phyloP scores from a whole-genome alignment of 169 alveolate species.

The Cryptosporidium parvum region DNA sequence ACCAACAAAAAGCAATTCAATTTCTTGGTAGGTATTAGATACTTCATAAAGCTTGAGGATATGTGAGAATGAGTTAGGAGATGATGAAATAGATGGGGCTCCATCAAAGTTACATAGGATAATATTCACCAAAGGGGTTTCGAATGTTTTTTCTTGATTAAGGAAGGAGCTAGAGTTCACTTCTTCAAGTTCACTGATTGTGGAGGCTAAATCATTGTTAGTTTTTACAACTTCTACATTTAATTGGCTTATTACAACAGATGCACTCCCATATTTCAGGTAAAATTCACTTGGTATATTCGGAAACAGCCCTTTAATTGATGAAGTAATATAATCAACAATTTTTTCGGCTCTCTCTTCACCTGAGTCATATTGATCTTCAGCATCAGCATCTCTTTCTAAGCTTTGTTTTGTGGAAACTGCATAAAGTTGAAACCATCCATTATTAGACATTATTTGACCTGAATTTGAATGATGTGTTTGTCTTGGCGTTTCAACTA shows the following conservation, averaged over 20 bases:
- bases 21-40: slow-evolving; percentile 2
- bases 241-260: slow-evolving; percentile 18
- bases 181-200: neutral
- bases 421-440: slow-evolving; percentile 74
- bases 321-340: neutral
- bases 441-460: slow-evolving; percentile 21
- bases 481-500: slow-evolving; percentile 22
- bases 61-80: neutral
- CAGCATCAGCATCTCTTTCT: slow-evolving; percentile 5
- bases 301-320: slow-evolving; percentile 19
- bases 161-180: neutral
- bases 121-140: slow-evolving; percentile 40
- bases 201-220: neutral
- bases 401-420: neutral
- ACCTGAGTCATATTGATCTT: neutral
- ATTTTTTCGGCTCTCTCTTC: slow-evolving; percentile 3
- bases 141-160: slow-evolving; percentile 15
- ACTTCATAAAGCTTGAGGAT: slow-evolving; percentile 26
- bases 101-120: slow-evolving; percentile 62
- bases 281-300: slow-evolving; percentile 10
- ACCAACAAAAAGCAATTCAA: slow-evolving; percentile 27
- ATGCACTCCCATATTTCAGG: neutral
- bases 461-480: slow-evolving; percentile 6
- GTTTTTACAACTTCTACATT: slow-evolving; percentile 13
- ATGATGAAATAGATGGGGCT: slow-evolving; percentile 11